Evolutionary conservation across 768 basidiomycete genomes (phyloP), one percentile per base, ranked within the genome.

Genomic region (Termitomyces sp.): DNA sequence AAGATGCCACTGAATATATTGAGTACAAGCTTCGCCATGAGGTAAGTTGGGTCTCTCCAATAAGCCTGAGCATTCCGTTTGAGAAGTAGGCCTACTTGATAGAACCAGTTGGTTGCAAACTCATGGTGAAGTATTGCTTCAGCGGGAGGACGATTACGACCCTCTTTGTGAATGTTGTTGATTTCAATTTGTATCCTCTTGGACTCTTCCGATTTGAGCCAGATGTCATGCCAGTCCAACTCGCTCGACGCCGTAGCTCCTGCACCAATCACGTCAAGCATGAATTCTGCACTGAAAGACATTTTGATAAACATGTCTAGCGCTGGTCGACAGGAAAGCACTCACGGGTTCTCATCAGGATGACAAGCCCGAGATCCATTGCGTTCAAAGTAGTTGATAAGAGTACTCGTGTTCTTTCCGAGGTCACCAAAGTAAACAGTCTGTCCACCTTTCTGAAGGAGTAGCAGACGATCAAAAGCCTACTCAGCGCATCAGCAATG

Each of bases 371-470:
- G 74, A 0, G 83, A 84, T 17, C 91, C 90, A 50, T 87, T 86
- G 2, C 66, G 66, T 69, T 91, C 85, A 61, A 95, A 92, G 73
- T 95, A 94, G 9, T 78, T 68, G 54, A 91, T 82, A 34, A 94
- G 68, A 0, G 83, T 85, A 21, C 75, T 68, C 0, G 89, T 76
- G 58, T 88, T 84, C 19, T 72, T 61, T 2, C 91, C 90, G 25
- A 91, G 69, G 50, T 89, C 84, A 16, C 88, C 87, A 62, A 88
- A 87, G 72, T 89, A 90, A 16, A 87, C 85, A 6, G 79, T 85
- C 62, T 87, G 62, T 54, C 94, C 93, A n/a, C 94, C 92, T 60
- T 83, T 82, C 47, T 82, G 81, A 17, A 95, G 76, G 1, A 96
- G 77, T 2, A 95, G 73, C 11, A 96, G 73, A 16, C 56, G 58